Base-by-base conservation (phyloP, 2,329 filamentous ascomycete genomes). In the Cercospora sp. region DNA sequence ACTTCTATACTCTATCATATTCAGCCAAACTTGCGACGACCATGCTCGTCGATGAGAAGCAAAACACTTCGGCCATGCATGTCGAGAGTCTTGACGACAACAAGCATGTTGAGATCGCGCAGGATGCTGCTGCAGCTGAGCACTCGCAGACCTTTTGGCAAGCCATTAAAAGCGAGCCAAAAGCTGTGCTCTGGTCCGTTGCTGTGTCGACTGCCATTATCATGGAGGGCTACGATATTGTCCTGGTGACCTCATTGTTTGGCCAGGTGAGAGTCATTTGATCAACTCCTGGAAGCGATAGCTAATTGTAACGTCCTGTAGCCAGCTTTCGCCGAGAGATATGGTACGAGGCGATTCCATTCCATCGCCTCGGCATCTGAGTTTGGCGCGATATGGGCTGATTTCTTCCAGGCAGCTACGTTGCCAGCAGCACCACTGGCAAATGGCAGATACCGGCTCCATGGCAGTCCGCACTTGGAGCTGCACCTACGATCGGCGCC, bases 151-250 rank as follows among this genome's bases (percentile, higher is more conserved):
- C 70, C 9, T 61, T 73, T 48, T 68, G 68, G 67, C 65, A 72
- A 60, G 80, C 81, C 5, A 68, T 82, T 18, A 80, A 78, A 67
- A 72, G 78, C 20, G 83, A 84, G 69, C 80, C 79, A 1, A 78
- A 80, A 62, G 82, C 82, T 3, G 78, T 80, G 3, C 76, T 75
- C 78, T 89, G 86, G 86, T 87, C 86, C 3, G 80, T 82, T 42
- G 86, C 86, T 69, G 85, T 89, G 66, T 87, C 84, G 7, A 78
- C 86, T 23, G 62, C 69, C 12, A 85, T 88, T 55, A 85, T 88
- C 69, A 88, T 88, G 86, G 77, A 86, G 59, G 87, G 73, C 20
- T 90, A 89, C 72, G 88, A 89, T 74, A 82, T 90, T 13, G 71
- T 68, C 33, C 13, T 65, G 12, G 55, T 65, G 18, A 36, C 28